A percentile compares a stretch with the other conserved stretches of the same genome.
phyloP scores from a whole-genome alignment of 306 rosid species.

The Casuarina equisetifolia region DNA sequence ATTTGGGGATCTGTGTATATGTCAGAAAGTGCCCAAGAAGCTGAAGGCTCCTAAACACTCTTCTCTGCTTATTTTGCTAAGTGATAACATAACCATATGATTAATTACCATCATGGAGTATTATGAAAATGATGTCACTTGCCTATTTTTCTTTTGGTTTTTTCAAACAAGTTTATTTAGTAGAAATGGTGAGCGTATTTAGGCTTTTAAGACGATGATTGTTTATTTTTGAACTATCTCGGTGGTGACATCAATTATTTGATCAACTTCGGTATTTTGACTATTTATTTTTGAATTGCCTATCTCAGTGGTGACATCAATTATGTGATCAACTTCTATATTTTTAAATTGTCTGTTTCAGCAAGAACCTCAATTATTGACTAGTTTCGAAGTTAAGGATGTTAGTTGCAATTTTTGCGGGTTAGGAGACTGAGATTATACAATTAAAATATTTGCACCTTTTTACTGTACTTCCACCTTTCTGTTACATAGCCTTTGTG shows the following conservation, averaged over 20 bases:
- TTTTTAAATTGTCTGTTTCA: neutral
- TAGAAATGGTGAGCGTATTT: neutral
- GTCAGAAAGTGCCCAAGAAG: neutral
- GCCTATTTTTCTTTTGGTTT: neutral
- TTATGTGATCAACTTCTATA: neutral
- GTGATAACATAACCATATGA: neutral
- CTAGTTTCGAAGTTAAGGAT: neutral
- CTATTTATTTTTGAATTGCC: neutral
- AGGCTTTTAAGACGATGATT: neutral
- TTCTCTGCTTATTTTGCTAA: neutral
- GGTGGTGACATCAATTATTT: neutral
- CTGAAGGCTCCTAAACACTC: neutral
- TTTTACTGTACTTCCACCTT: neutral
- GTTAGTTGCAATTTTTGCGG: neutral
- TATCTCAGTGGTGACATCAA: neutral
- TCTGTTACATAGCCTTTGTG: neutral
- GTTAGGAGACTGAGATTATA: neutral
- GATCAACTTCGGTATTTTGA: too few relatives aligned
- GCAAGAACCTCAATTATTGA: neutral
- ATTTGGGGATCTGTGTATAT: neutral
- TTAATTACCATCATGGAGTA: neutral
- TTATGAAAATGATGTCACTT: neutral
- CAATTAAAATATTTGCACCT: neutral
- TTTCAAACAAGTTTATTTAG: neutral
- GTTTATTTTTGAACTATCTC: neutral